Conservation (phyloP, 164 flowering plant genomes). For the Nymphaea thermarum region DNA sequence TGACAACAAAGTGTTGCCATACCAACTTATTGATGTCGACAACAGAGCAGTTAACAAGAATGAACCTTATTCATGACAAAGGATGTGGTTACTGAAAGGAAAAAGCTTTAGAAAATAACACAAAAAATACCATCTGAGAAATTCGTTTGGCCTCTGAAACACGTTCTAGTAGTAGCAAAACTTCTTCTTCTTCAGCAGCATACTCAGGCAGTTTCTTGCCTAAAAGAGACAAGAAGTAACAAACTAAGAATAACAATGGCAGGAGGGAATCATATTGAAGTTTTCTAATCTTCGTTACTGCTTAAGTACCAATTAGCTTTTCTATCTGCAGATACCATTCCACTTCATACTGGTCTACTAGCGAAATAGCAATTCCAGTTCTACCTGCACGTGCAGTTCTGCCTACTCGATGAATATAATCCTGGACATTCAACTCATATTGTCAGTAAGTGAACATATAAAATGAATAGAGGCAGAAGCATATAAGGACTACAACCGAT, state of each 20-base stretch:
- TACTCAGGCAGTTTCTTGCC: conserved; percentile 64
- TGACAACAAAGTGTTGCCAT: not conserved
- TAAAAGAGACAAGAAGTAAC: conserved; percentile 12
- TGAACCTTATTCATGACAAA: no score
- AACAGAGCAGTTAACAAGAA: no score
- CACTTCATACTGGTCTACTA: conserved; percentile 83
- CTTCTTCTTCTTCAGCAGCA: conserved; percentile 61
- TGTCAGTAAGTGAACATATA: not conserved
- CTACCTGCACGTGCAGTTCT: conserved; percentile 98
- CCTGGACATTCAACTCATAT: conserved; percentile 30
- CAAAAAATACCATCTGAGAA: conserved; percentile 38
- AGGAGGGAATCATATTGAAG: no score
- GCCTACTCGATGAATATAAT: conserved; percentile 92
- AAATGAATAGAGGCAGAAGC: not conserved
- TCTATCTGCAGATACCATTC: conserved; percentile 87
- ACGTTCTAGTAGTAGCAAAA: conserved; percentile 46
- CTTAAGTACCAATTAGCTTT: conserved; percentile 43
- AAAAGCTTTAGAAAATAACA: not conserved
- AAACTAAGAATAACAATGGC: not conserved
- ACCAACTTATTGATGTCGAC: no score
- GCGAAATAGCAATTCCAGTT: conserved; percentile 82
- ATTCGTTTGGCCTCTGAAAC: conserved; percentile 74
- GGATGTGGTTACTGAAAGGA: not conserved
- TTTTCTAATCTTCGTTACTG: not conserved
- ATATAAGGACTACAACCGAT: not conserved